These are phyloP conservation scores for Striga asiatica DNA, from an alignment of 257 asterid species.

Conservation along the genomic window DNA sequence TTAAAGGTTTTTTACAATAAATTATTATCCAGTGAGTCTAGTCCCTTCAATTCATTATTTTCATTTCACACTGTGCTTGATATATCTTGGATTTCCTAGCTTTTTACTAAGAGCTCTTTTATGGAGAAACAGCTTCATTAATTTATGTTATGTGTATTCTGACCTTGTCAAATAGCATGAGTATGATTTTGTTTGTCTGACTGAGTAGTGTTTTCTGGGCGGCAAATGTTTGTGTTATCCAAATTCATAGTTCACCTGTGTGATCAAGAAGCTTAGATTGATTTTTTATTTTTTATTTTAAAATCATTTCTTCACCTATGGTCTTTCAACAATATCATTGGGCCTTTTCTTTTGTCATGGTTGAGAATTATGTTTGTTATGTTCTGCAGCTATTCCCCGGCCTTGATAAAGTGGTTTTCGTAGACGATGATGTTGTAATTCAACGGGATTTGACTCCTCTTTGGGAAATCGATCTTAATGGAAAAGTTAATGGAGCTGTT, in stretches of 20 bases:
- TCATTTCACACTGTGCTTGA: background rate
- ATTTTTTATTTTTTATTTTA: slow-evolving; percentile 5
- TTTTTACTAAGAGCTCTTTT: slow-evolving; percentile 7
- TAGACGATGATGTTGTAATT: slow-evolving; percentile 87
- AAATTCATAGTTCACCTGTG: background rate
- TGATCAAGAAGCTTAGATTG: slow-evolving; percentile 3
- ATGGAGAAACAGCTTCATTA: background rate
- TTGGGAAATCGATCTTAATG: slow-evolving; percentile 72
- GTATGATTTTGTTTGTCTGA: background rate
- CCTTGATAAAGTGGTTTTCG: slow-evolving; percentile 82
- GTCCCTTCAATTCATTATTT: background rate
- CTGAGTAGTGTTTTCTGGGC: background rate
- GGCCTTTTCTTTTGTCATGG: slow-evolving; percentile 13
- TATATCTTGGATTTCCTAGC: slow-evolving; percentile 3
- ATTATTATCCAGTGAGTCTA: background rate
- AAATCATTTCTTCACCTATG: background rate
- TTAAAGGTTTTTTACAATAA: background rate
- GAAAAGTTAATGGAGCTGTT: slow-evolving; percentile 94
- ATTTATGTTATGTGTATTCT: slow-evolving; percentile 1
- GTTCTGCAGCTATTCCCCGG: slow-evolving; percentile 80
- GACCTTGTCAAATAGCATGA: slow-evolving; percentile 5
- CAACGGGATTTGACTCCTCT: slow-evolving; percentile 79
- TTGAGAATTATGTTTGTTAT: slow-evolving; percentile 7
- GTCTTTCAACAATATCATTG: too few relatives aligned
- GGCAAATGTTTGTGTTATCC: background rate